Evolutionary conservation across 768 basidiomycete species (phyloP).

Genomic region (Amanita phalloides): DNA sequence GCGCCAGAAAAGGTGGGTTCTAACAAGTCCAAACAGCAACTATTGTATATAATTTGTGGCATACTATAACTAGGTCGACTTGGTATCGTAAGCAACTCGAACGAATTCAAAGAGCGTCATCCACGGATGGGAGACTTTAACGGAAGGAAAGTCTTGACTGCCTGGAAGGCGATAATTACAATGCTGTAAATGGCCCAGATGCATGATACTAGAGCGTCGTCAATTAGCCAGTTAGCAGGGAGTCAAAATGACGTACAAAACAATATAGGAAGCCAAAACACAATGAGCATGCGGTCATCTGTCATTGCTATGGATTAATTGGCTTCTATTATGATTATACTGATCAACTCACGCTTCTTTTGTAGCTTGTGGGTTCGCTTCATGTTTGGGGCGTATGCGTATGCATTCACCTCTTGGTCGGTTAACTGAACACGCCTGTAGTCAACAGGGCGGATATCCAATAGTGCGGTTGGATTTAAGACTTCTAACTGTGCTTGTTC

Average conservation of each 20-base stretch:
- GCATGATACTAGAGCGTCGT: slow-evolving; percentile 37
- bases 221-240: not conserved
- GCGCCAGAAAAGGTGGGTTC: not conserved
- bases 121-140: slow-evolving; percentile 29
- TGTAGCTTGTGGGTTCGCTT: slow-evolving; percentile 34
- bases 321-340: not conserved
- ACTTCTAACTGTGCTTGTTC: slow-evolving; percentile 9
- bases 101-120: slow-evolving; percentile 12
- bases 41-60: not conserved
- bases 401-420: slow-evolving; percentile 61
- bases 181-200: slow-evolving; percentile 51
- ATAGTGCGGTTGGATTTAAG: slow-evolving; percentile 13
- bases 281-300: slow-evolving; percentile 79
- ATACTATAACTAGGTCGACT: not conserved
- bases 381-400: slow-evolving; percentile 46
- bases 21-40: slow-evolving; percentile 3
- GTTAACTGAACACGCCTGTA: slow-evolving; percentile 42
- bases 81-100: not conserved
- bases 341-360: slow-evolving; percentile 54
- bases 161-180: slow-evolving; percentile 38
- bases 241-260: slow-evolving; percentile 41
- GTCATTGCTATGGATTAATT: slow-evolving; percentile 8
- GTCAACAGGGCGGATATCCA: slow-evolving; percentile 29
- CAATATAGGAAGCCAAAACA: slow-evolving; percentile 84
- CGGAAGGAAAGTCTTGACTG: slow-evolving; percentile 36